These are phyloP conservation scores for Adansonia rubrostipa DNA, from an alignment of 441 rosid species.

Conservation along the genomic window DNA sequence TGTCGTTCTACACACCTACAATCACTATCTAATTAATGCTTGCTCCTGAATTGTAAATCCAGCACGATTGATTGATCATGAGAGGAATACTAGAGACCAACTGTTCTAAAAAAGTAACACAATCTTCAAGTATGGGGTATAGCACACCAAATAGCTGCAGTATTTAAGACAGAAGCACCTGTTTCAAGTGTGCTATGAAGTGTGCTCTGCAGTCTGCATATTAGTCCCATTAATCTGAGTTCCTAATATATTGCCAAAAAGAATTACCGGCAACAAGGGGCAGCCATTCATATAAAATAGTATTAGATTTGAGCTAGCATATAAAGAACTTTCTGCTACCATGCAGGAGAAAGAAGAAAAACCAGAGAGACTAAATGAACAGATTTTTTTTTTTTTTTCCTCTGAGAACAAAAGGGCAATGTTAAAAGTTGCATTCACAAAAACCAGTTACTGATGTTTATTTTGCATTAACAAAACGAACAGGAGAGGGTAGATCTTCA, in stretches of 20 bases:
- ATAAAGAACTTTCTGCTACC: neutral
- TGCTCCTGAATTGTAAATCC: neutral
- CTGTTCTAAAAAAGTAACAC: too few species aligned
- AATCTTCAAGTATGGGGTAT: neutral
- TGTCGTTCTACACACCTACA: neutral
- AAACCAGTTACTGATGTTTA: constrained; percentile 38
- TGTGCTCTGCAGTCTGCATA: neutral
- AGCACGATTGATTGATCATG: too few species aligned
- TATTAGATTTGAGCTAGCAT: neutral
- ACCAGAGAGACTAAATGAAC: constrained; percentile 11
- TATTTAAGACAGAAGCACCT: neutral
- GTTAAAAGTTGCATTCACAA: constrained; percentile 28
- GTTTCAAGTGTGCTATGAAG: neutral
- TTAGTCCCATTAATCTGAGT: neutral
- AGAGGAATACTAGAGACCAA: neutral
- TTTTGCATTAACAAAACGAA: constrained; percentile 35
- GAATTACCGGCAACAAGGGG: neutral
- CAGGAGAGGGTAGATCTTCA: constrained; percentile 32
- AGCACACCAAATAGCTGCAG: neutral
- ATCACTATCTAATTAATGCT: neutral
- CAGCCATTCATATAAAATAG: neutral
- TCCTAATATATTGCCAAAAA: neutral
- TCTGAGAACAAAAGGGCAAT: neutral
- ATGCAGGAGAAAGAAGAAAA: constrained; percentile 18
- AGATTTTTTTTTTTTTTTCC: neutral